These are phyloP conservation scores for Exophiala oligosperma DNA, from an alignment of 2,329 filamentous ascomycete genomes.

Conservation along the genomic window DNA sequence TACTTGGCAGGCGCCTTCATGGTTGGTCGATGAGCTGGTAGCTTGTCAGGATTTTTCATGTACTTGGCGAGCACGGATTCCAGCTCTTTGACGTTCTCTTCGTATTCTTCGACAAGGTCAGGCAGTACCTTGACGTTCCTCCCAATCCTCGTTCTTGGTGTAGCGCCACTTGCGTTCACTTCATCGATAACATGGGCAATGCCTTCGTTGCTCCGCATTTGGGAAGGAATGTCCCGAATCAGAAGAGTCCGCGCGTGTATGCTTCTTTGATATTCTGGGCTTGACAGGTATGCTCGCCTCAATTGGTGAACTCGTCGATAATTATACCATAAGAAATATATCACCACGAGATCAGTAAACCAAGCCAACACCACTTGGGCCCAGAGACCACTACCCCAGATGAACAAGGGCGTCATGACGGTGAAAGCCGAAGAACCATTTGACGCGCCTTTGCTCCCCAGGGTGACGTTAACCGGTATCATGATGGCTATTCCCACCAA, in stretches of 20 bases:
- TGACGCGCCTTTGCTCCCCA: constrained; percentile 41
- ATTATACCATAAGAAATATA: constrained; percentile 85
- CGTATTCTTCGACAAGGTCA: constrained; percentile 79
- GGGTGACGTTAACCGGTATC: constrained; percentile 73
- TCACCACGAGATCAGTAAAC: constrained; percentile 72
- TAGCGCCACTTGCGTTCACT: constrained; percentile 73
- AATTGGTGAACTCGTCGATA: constrained; percentile 72
- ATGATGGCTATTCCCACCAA: constrained; percentile 74
- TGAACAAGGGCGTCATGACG: constrained; percentile 53
- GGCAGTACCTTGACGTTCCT: constrained; percentile 91
- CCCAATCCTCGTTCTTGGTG: constrained; percentile 78
- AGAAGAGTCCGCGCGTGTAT: constrained; percentile 71
- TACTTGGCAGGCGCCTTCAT: constrained; percentile 71
- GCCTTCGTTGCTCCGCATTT: constrained; percentile 79
- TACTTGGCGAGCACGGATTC: constrained; percentile 87
- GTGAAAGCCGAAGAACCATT: constrained; percentile 36
- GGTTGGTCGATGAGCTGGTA: constrained; percentile 74
- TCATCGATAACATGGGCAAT: constrained; percentile 80
- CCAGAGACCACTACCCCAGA: constrained; percentile 54
- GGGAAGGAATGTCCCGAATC: constrained; percentile 78
- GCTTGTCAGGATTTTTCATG: constrained; percentile 77
- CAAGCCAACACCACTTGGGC: constrained; percentile 60
- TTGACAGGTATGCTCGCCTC: constrained; percentile 78
- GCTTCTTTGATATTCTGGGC: constrained; percentile 82
- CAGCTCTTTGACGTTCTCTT: constrained; percentile 74